Conservation (phyloP, 306 rosid species). For the Clitoria ternatea region DNA sequence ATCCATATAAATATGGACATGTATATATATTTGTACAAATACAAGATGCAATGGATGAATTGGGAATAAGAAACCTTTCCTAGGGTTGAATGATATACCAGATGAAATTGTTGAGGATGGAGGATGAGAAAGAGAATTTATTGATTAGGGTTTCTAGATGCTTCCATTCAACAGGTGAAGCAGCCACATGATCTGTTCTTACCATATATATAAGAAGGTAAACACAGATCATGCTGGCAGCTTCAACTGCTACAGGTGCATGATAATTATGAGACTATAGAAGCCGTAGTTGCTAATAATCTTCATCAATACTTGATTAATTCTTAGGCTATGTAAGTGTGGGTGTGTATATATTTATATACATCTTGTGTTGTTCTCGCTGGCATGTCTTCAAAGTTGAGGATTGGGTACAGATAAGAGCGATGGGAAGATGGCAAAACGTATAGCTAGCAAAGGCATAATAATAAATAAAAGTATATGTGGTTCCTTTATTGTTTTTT, state of each 20-base stretch:
- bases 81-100: neutral
- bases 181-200: slow-evolving; percentile 70
- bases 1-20: neutral
- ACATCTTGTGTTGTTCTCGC: neutral
- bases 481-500: neutral
- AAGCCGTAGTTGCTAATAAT: neutral
- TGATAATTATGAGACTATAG: neutral
- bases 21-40: neutral
- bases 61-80: neutral
- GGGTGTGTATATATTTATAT: neutral
- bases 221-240: slow-evolving; percentile 96
- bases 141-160: slow-evolving; percentile 43
- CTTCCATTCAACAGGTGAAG: slow-evolving; percentile 70
- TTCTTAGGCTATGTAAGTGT: neutral
- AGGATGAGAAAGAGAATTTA: neutral
- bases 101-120: neutral
- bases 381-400: slow-evolving; percentile 8
- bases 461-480: slow-evolving; percentile 17
- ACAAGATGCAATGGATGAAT: slow-evolving; percentile 4
- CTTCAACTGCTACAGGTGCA: slow-evolving; percentile 73
- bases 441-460: slow-evolving; percentile 15
- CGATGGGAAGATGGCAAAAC: slow-evolving; percentile 1
- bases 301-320: neutral
- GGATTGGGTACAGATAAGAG: slow-evolving; percentile 22
- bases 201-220: slow-evolving; percentile 19